Conservation (phyloP, 2,329 filamentous ascomycete species). For the Xylaria sp. region DNA sequence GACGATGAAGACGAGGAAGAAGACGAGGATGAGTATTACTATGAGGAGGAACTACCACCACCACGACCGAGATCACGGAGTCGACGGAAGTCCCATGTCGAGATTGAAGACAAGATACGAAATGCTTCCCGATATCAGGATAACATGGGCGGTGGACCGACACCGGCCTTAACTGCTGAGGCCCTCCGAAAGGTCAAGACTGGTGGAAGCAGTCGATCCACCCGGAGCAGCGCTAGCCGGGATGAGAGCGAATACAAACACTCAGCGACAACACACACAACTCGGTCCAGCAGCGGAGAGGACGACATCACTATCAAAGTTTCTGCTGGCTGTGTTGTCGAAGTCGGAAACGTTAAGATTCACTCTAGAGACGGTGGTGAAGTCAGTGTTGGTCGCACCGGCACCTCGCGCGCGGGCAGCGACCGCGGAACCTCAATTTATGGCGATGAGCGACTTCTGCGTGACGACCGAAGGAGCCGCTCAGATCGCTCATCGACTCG, state of each 20-base stretch:
- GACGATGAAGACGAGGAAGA: slow-evolving; percentile 29
- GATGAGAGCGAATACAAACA: slow-evolving; percentile 72
- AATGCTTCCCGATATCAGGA: slow-evolving; percentile 64
- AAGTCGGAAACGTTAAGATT: slow-evolving; percentile 67
- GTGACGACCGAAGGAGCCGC: slow-evolving; percentile 45
- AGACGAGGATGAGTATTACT: slow-evolving; percentile 38
- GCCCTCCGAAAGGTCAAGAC: slow-evolving; percentile 61
- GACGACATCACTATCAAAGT: slow-evolving; percentile 72
- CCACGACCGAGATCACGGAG: slow-evolving; percentile 48
- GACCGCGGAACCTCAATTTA: slow-evolving; percentile 61
- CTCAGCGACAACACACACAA: slow-evolving; percentile 70
- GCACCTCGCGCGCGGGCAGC: slow-evolving; percentile 56
- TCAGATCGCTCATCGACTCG: slow-evolving; percentile 57
- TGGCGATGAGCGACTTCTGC: slow-evolving; percentile 55
- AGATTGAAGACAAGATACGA: slow-evolving; percentile 58
- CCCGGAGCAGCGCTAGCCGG: slow-evolving; percentile 67
- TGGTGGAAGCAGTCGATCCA: slow-evolving; percentile 65
- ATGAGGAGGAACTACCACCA: slow-evolving; percentile 38
- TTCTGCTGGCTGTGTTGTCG: slow-evolving; percentile 64
- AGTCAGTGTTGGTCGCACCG: slow-evolving; percentile 61
- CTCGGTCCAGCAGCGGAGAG: slow-evolving; percentile 62
- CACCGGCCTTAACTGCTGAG: slow-evolving; percentile 65
- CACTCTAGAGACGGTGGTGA: slow-evolving; percentile 68
- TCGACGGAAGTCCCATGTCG: slow-evolving; percentile 48
- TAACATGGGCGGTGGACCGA: slow-evolving; percentile 56